Evolutionary conservation across 192 early-diverging fungal genomes (phyloP).

Genomic region (Glomus cerebriforme): DNA sequence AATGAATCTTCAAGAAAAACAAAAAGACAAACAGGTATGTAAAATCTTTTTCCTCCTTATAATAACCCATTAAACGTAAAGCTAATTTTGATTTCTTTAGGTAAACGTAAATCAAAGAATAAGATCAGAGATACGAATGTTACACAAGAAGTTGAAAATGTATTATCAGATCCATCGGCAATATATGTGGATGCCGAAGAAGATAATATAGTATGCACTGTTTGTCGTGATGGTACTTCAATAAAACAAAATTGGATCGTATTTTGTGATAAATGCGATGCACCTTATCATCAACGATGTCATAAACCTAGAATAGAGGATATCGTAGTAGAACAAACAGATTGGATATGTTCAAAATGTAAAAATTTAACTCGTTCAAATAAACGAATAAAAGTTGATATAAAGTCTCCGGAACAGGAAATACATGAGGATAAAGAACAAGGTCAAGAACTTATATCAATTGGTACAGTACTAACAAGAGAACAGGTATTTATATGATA

Average conservation of each 20-base stretch:
- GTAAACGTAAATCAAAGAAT: not conserved
- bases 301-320: slow-evolving; percentile 36
- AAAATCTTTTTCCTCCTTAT: too few relatives aligned
- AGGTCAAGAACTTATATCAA: not conserved
- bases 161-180: not conserved
- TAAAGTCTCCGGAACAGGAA: not conserved
- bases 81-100: not conserved
- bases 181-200: not conserved
- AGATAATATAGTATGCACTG: slow-evolving; percentile 30
- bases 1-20: not conserved
- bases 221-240: slow-evolving; percentile 35
- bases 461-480: not conserved
- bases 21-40: not conserved
- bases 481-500: not conserved
- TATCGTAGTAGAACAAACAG: slow-evolving; percentile 19
- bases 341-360: slow-evolving; percentile 36
- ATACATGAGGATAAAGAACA: not conserved
- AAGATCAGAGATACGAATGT: not conserved
- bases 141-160: not conserved
- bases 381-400: slow-evolving; percentile 21
- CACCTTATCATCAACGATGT: slow-evolving; percentile 39
- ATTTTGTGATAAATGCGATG: slow-evolving; percentile 37
- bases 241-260: slow-evolving; percentile 38
- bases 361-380: not conserved
- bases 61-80: too few relatives aligned